Evolutionary conservation across 2,329 filamentous ascomycete genomes (phyloP), one percentile per base, ranked within the genome.

Genomic region (Aspergillus flavus): DNA sequence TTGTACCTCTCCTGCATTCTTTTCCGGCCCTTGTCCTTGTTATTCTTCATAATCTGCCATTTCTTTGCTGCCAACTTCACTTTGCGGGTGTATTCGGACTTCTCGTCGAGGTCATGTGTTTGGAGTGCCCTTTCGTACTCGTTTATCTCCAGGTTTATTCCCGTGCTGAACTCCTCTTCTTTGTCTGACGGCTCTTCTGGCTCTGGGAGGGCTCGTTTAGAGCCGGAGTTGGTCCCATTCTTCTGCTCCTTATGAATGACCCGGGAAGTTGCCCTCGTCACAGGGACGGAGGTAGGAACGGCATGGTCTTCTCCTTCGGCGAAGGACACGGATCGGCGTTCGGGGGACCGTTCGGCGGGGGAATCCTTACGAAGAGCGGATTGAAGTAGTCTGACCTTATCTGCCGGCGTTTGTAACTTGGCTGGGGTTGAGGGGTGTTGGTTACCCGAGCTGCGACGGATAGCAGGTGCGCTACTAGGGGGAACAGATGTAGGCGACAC

Each of bases 271-370:
- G 64, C 61, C 23, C 59, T 64, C 11, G 69, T 56, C 14, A 53
- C 62, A 14, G 61, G 58, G 3, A 58, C 48, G 19, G 65, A 64
- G 10, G 34, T 45, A 10, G 63, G 55, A 32, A 60, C 60, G 14
- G 66, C 26, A 45, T 66, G 30, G 6, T 71, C 65, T 12, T 68
- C 68, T 11, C 59, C 65, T 10, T 71, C 72, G 6, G 61, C 66
- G 56, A 74, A 74, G 19, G 73, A 75, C 34, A 74, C 71, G 4
- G 72, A 74, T 26, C 71, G 71, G 11, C 66, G 63, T 56, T 66
- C 63, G 4, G 61, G 56, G 4, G 46, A 46, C 39, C 57, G 61
- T 14, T 69, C 65, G 21, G 59, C 57, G 1, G 67, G 65, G 1
- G 68, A 66, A 19, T 69, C 69, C 57, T 73, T 75, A 19, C 71